phyloP scores from a whole-genome alignment of 2,329 filamentous ascomycete species.

The Hawksworthiomyces lignivorus region DNA sequence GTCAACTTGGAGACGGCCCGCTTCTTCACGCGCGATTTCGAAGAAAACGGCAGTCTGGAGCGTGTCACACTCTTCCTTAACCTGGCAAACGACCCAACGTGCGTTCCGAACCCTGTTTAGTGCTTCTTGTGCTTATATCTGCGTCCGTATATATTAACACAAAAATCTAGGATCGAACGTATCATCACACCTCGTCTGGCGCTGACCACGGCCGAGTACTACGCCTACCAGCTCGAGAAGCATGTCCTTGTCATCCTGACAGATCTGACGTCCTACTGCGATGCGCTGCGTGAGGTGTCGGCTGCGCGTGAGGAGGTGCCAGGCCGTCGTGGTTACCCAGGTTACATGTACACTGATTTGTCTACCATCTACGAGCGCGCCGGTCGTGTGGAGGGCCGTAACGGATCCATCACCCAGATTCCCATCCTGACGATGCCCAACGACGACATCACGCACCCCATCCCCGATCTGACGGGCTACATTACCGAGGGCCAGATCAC shows the following conservation, averaged over 20 bases:
- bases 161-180: slow-evolving; percentile 78
- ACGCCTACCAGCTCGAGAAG: slow-evolving; percentile 99
- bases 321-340: slow-evolving; percentile 96
- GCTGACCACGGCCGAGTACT: slow-evolving; percentile 97
- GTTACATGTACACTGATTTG: slow-evolving; percentile 99
- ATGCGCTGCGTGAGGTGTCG: slow-evolving; percentile 96
- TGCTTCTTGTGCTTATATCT: not conserved
- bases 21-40: slow-evolving; percentile 98
- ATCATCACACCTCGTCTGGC: slow-evolving; percentile 99
- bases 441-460: slow-evolving; percentile 98
- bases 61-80: slow-evolving; percentile 96
- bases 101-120: slow-evolving; percentile 34
- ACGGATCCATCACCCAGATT: slow-evolving; percentile 98
- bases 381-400: slow-evolving; percentile 91
- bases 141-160: not conserved
- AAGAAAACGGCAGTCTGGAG: slow-evolving; percentile 98
- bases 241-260: slow-evolving; percentile 98
- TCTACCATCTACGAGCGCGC: slow-evolving; percentile 99
- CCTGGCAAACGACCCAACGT: slow-evolving; percentile 98
- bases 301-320: slow-evolving; percentile 97
- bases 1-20: slow-evolving; percentile 98
- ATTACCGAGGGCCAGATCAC: slow-evolving; percentile 99
- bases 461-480: slow-evolving; percentile 97
- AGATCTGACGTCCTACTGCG: slow-evolving; percentile 95
- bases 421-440: slow-evolving; percentile 99